A percentile compares a stretch with the other conserved stretches of the same genome.
Conservation (phyloP, 371 early-diverging fungal species). For the Mucor racemosus region DNA sequence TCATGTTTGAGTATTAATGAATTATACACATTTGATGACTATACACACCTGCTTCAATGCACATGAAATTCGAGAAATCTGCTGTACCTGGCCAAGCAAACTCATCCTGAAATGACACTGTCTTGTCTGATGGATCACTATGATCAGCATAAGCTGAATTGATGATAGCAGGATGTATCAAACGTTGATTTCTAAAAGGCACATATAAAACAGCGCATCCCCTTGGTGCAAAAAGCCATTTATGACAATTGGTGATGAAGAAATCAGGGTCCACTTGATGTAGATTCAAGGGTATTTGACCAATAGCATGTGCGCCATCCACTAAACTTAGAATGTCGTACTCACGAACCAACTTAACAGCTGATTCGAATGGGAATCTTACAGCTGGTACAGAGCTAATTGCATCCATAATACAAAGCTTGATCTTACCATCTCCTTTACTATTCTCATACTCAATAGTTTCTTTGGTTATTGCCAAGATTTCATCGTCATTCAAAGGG, state of each 20-base stretch:
- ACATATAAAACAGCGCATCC: slow-evolving; percentile 67
- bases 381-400: slow-evolving; percentile 62
- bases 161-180: slow-evolving; percentile 58
- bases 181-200: slow-evolving; percentile 51
- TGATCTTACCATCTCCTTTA: slow-evolving; percentile 40
- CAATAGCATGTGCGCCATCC: slow-evolving; percentile 76
- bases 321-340: slow-evolving; percentile 63
- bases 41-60: slow-evolving; percentile 45
- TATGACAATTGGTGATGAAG: slow-evolving; percentile 74
- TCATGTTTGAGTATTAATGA: background rate
- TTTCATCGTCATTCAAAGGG: slow-evolving; percentile 37
- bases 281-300: slow-evolving; percentile 69
- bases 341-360: slow-evolving; percentile 52
- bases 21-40: background rate
- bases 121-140: slow-evolving; percentile 19
- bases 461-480: slow-evolving; percentile 32
- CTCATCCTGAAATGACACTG: slow-evolving; percentile 36
- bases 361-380: slow-evolving; percentile 61
- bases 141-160: slow-evolving; percentile 48
- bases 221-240: slow-evolving; percentile 74
- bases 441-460: slow-evolving; percentile 38
- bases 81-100: slow-evolving; percentile 47
- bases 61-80: slow-evolving; percentile 45
- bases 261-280: slow-evolving; percentile 63
- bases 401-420: slow-evolving; percentile 63